These are phyloP conservation scores for Candida gorgasii DNA, from an alignment of 805 yeast genomes.

Conservation along the genomic window DNA sequence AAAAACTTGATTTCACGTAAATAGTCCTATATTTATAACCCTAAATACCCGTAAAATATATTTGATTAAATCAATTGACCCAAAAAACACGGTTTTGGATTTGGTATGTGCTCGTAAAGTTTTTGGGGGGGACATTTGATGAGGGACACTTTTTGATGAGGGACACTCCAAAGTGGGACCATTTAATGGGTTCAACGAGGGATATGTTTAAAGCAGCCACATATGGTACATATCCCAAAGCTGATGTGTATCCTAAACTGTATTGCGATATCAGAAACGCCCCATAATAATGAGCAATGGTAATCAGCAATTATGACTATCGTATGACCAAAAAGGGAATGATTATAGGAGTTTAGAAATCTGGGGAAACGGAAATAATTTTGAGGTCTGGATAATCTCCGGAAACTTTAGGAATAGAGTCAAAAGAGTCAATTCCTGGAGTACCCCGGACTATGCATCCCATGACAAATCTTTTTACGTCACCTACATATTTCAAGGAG, in stretches of 20 bases:
- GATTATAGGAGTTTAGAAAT: constrained; percentile 4
- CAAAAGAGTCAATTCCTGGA: not conserved
- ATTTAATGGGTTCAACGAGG: not conserved
- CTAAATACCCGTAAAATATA: not conserved
- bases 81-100: not conserved
- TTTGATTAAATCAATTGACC: not conserved
- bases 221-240: too few relatives aligned
- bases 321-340: not conserved
- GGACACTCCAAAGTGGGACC: constrained; percentile 6
- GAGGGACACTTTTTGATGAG: constrained; percentile 5
- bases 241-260: too few relatives aligned
- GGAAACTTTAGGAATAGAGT: not conserved
- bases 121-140: constrained; percentile 3
- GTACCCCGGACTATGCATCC: too few relatives aligned
- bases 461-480: too few relatives aligned
- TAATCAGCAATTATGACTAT: not conserved
- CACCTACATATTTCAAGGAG: too few relatives aligned
- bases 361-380: constrained; percentile 7
- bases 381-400: not conserved
- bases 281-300: too few relatives aligned
- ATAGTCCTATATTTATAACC: not conserved
- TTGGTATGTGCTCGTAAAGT: constrained; percentile 1
- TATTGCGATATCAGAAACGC: too few relatives aligned
- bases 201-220: too few relatives aligned
- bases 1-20: too few relatives aligned